Percentiles rank a stretch among this genome's conserved stretches.
Evolutionary conservation across 108 stramenopile species (phyloP).

Genomic region (Skeletonema menzelii): DNA sequence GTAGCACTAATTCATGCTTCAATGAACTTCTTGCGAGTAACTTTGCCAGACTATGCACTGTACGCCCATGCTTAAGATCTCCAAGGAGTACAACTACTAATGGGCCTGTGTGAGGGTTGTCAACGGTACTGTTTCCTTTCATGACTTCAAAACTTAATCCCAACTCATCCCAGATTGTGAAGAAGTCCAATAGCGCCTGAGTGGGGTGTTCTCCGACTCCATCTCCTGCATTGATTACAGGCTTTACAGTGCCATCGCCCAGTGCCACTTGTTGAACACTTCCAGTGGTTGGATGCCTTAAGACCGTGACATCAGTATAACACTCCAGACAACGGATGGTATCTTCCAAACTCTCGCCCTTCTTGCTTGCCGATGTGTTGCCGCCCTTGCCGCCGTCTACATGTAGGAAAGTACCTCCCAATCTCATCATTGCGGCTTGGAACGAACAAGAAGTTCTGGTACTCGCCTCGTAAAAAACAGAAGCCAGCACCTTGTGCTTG

Average conservation of each 20-base stretch:
- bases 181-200: slow-evolving; percentile 96
- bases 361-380: slow-evolving; percentile 85
- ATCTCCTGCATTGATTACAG: slow-evolving; percentile 97
- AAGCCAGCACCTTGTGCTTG: slow-evolving; percentile 60
- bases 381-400: slow-evolving; percentile 69
- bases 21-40: slow-evolving; percentile 71
- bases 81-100: slow-evolving; percentile 82
- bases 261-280: slow-evolving; percentile 55
- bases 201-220: slow-evolving; percentile 98
- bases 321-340: slow-evolving; percentile 90
- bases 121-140: slow-evolving; percentile 6
- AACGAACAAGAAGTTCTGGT: slow-evolving; percentile 96
- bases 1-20: slow-evolving; percentile 55
- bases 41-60: slow-evolving; percentile 93
- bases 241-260: slow-evolving; percentile 50
- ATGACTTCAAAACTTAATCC: slow-evolving; percentile 18
- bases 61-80: slow-evolving; percentile 97
- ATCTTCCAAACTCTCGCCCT: slow-evolving; percentile 95
- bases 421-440: slow-evolving; percentile 92
- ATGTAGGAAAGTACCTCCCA: slow-evolving; percentile 88
- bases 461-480: slow-evolving; percentile 95
- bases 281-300: slow-evolving; percentile 88
- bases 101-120: slow-evolving; percentile 20
- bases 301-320: slow-evolving; percentile 90
- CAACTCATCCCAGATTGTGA: slow-evolving; percentile 89